Percentiles rank a stretch among this genome's conserved stretches.
Evolutionary conservation across 2,329 filamentous ascomycete genomes (phyloP).

Genomic region (Penicillium sp.): DNA sequence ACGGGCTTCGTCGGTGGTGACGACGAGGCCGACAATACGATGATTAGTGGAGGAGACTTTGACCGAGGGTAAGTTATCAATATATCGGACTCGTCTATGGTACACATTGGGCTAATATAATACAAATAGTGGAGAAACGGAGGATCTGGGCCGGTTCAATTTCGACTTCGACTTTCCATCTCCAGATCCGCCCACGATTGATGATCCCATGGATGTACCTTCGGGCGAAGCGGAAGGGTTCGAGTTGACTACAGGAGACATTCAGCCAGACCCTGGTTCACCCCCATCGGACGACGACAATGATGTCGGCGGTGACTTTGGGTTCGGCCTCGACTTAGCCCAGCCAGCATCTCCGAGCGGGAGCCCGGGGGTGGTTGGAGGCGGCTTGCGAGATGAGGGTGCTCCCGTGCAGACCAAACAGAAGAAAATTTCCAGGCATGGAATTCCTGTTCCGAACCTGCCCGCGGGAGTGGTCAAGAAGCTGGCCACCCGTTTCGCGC

Average conservation of each 20-base stretch:
- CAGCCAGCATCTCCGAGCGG: slow-evolving; percentile 28
- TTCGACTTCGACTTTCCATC: slow-evolving; percentile 40
- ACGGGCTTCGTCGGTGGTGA: slow-evolving; percentile 35
- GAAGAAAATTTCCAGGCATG: slow-evolving; percentile 61
- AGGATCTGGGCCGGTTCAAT: slow-evolving; percentile 40
- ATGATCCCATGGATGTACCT: slow-evolving; percentile 29
- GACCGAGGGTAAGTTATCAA: slow-evolving; percentile 33
- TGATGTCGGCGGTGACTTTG: slow-evolving; percentile 29
- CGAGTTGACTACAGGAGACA: slow-evolving; percentile 28
- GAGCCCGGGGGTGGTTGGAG: slow-evolving; percentile 32
- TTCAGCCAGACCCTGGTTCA: slow-evolving; percentile 23
- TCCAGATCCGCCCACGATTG: slow-evolving; percentile 28
- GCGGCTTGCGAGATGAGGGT: slow-evolving; percentile 34
- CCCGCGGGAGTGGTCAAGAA: slow-evolving; percentile 68
- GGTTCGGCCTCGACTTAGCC: slow-evolving; percentile 29
- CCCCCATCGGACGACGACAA: slow-evolving; percentile 24
- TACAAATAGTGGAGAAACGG: slow-evolving; percentile 39
- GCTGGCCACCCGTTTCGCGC: slow-evolving; percentile 60
- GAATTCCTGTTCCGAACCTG: slow-evolving; percentile 69
- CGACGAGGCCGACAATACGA: slow-evolving; percentile 35
- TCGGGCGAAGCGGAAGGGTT: slow-evolving; percentile 36
- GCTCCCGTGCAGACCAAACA: slow-evolving; percentile 39
- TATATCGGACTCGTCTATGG: slow-evolving; percentile 10
- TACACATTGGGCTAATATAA: slow-evolving; percentile 18
- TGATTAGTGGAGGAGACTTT: slow-evolving; percentile 37